A percentile compares a stretch with the other conserved stretches of the same genome.
phyloP scores from a whole-genome alignment of 768 basidiomycete genomes.

The Gymnopilus junonius region DNA sequence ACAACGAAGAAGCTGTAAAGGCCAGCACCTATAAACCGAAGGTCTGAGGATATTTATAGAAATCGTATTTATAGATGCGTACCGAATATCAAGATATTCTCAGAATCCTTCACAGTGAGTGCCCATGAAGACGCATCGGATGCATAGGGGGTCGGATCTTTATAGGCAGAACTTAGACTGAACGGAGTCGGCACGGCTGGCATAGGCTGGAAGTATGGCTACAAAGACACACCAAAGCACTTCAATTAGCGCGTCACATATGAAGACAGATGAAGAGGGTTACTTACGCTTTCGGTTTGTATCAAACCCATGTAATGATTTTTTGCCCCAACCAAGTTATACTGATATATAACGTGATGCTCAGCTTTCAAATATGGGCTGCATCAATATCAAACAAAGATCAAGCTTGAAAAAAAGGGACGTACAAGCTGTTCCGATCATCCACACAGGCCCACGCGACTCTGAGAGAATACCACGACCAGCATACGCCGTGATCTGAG shows the following conservation, averaged over 20 bases:
- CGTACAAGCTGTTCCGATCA: constrained; percentile 49
- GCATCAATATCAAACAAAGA: background rate
- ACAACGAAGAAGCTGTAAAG: constrained; percentile 74
- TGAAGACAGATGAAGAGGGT: background rate
- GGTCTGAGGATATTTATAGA: too few relatives aligned
- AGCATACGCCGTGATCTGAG: constrained; percentile 60
- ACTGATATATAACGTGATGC: constrained; percentile 74
- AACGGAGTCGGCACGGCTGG: constrained; percentile 66
- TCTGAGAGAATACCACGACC: constrained; percentile 81
- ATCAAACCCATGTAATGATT: constrained; percentile 76
- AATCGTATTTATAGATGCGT: too few relatives aligned
- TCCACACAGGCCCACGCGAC: constrained; percentile 78
- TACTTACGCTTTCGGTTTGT: constrained; percentile 73
- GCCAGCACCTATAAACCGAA: constrained; percentile 60
- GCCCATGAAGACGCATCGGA: constrained; percentile 57
- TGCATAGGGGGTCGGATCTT: constrained; percentile 59
- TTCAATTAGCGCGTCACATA: background rate
- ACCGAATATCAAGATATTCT: constrained; percentile 70
- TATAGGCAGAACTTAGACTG: constrained; percentile 40
- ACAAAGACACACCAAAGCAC: background rate
- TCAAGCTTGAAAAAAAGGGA: background rate
- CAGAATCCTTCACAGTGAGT: constrained; percentile 54
- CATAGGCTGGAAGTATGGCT: constrained; percentile 75
- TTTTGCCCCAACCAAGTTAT: constrained; percentile 61
- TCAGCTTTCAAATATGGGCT: constrained; percentile 48